Conservation (phyloP, 345 rosid genomes). For the Adansonia digitata region DNA sequence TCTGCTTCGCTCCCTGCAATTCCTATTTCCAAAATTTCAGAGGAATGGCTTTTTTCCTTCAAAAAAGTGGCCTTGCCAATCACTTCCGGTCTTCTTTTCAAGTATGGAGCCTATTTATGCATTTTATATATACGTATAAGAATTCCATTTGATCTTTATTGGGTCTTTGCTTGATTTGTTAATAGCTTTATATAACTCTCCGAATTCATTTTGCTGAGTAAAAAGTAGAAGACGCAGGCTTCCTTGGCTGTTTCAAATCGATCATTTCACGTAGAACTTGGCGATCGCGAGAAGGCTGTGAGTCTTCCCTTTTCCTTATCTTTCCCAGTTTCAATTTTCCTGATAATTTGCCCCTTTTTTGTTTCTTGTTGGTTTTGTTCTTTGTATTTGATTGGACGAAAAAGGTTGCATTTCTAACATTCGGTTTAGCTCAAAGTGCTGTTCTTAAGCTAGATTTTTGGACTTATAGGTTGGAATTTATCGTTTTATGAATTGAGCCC, state of each 20-base stretch:
- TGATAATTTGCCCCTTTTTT: not conserved
- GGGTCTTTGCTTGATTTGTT: slow-evolving; percentile 12
- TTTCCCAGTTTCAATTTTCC: not conserved
- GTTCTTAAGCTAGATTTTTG: not conserved
- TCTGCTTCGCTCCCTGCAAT: too few relatives aligned
- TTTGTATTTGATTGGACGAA: not conserved
- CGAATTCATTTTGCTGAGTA: not conserved
- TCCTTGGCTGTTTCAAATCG: slow-evolving; percentile 48
- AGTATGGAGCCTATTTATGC: slow-evolving; percentile 32
- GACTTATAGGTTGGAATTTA: not conserved
- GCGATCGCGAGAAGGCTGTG: slow-evolving; percentile 95
- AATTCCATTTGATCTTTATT: slow-evolving; percentile 8
- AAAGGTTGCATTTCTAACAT: not conserved
- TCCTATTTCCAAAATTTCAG: too few relatives aligned
- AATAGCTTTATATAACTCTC: not conserved
- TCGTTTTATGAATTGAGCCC: not conserved
- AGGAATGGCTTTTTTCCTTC: slow-evolving; percentile 63
- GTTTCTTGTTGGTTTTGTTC: not conserved
- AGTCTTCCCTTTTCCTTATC: slow-evolving; percentile 17
- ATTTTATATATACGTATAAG: not conserved
- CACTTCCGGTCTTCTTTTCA: slow-evolving; percentile 55
- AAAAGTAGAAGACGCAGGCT: slow-evolving; percentile 43
- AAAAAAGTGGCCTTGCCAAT: slow-evolving; percentile 38
- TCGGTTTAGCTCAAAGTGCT: not conserved
- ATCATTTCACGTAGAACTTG: slow-evolving; percentile 66